Evolutionary conservation across 352 stramenopile species (phyloP).

Genomic region (Globisporangium cystogenes): DNA sequence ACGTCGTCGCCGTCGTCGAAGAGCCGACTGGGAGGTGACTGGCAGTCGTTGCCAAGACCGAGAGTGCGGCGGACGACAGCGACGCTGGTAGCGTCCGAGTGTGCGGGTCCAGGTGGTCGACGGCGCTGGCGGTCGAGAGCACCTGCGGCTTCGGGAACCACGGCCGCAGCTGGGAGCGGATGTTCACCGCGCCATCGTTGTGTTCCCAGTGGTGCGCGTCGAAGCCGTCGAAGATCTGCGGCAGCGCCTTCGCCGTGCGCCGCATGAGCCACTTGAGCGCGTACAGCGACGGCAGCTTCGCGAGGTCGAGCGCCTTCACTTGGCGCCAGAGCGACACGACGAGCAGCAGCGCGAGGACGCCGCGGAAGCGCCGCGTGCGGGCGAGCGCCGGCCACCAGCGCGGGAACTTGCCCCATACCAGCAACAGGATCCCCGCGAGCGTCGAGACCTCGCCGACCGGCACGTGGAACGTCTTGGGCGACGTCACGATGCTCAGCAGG

Average conservation of each 20-base stretch:
- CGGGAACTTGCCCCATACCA: conserved; percentile 18
- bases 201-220: conserved; percentile 53
- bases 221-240: conserved; percentile 62
- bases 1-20: neutral
- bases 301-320: conserved; percentile 49
- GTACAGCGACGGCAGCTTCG: conserved; percentile 56
- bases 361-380: conserved; percentile 5
- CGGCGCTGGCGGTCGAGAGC: conserved; percentile 2
- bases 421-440: conserved; percentile 11
- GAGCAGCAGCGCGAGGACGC: conserved; percentile 15
- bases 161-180: conserved; percentile 59
- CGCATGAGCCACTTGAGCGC: conserved; percentile 60
- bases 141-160: conserved; percentile 47
- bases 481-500: conserved; percentile 64
- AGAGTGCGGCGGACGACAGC: conserved; percentile 29
- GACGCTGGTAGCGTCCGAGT: conserved; percentile 23
- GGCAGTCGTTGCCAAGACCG: conserved; percentile 1
- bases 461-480: conserved; percentile 22
- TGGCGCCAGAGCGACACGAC: conserved; percentile 22
- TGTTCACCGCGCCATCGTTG: conserved; percentile 75
- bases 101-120: conserved; percentile 4
- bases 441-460: conserved; percentile 21
- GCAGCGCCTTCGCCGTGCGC: conserved; percentile 34
- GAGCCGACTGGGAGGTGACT: neutral
- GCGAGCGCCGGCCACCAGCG: conserved; percentile 14